Conservation (phyloP, 73 alveolate genomes). For the Paramecium biaurelia region DNA sequence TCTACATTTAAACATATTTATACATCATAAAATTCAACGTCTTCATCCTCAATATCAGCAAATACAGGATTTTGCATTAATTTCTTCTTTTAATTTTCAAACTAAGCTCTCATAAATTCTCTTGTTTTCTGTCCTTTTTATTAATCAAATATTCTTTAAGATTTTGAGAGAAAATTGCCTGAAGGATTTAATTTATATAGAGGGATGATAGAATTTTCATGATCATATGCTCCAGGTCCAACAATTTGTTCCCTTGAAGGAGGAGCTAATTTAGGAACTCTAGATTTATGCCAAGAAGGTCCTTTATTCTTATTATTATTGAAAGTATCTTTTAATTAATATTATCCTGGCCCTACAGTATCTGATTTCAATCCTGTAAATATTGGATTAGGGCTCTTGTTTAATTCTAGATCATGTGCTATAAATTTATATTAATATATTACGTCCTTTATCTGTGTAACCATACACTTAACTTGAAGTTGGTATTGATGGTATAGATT, state of each 20-base stretch:
- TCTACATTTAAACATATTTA: background rate
- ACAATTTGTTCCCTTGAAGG: background rate
- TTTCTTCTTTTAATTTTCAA: slow-evolving; percentile 1
- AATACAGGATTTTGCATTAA: slow-evolving; percentile 44
- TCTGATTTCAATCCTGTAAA: slow-evolving; percentile 28
- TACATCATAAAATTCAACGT: slow-evolving; percentile 41
- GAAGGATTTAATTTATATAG: slow-evolving; percentile 55
- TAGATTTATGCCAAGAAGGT: slow-evolving; percentile 48
- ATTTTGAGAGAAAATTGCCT: slow-evolving; percentile 44
- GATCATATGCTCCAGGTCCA: slow-evolving; percentile 66
- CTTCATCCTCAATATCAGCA: slow-evolving; percentile 47
- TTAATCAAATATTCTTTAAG: slow-evolving; percentile 57
- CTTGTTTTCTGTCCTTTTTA: background rate
- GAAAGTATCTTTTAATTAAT: slow-evolving; percentile 10
- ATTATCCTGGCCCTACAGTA: slow-evolving; percentile 49
- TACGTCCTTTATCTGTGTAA: slow-evolving; percentile 48
- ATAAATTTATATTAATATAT: background rate
- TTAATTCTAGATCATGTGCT: background rate
- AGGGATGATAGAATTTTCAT: background rate
- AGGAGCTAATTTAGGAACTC: slow-evolving; percentile 38
- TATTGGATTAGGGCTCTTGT: background rate
- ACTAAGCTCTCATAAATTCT: slow-evolving; percentile 18
- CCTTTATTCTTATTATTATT: slow-evolving; percentile 41
- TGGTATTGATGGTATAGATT: slow-evolving; percentile 34
- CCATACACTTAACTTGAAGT: background rate